Base-by-base conservation (phyloP, 1,284 basidiomycete species). In the Marasmius tenuissimus region DNA sequence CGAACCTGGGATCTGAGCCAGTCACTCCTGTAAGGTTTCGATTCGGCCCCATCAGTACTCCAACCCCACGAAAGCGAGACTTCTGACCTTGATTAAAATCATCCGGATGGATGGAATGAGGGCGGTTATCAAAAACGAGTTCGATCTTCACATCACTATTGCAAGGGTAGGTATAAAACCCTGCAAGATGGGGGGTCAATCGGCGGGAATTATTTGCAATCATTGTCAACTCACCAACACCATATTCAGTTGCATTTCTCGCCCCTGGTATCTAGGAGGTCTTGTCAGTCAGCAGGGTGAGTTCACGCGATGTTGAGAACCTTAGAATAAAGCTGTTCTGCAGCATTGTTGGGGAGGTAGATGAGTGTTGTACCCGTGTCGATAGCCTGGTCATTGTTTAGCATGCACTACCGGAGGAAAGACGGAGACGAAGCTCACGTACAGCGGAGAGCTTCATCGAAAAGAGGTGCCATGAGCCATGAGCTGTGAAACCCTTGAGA, bases 11-110 rank as follows among this genome's bases (percentile, higher is more conserved):
- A 20, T 45, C 33, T 14, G 16, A 35, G 18, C 58, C 16, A 51
- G n/a, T 42, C 22, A 18, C 61, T 70, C 69, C 55, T 47, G 45
- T 67, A 68, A 51, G 50, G 53, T 35, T 47, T 57, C 34, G 49
- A 62, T 27, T 61, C 57, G 54, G 37, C 57, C 10, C 67, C 67
- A 35, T 38, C 27, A 16, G 40, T 56, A 60, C 4, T 33, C 4
- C 18, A 53, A 12, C 39, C 2, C 27, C 5, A 45, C 16, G 34
- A 35, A 33, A 38, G 27, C 27, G n/a, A 33, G 18, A 14, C 12
- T 51, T 68, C 71, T 60, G 63, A 78, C 78, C 91, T 8, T 92
- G 75, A 72, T 90, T 92, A 77, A 94, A 88, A 74, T 93, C 90
- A 11, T 68, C 68, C 4, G 76, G 69, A 63, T 81, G 78, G 63